These are phyloP conservation scores for Coniochaeta sp. DNA, from an alignment of 2,329 filamentous ascomycete species.

Conservation along the genomic window DNA sequence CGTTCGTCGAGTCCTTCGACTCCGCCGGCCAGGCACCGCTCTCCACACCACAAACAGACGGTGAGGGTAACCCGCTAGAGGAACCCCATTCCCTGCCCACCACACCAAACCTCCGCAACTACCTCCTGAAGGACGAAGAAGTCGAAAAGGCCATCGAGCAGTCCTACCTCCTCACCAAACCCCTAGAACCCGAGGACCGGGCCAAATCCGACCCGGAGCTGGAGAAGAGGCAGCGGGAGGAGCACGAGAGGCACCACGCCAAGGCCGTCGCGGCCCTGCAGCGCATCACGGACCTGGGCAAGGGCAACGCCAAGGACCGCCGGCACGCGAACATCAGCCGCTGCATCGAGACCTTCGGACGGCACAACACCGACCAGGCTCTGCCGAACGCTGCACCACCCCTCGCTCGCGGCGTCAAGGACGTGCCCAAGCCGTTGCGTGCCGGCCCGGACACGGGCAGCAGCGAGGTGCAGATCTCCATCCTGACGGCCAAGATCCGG, in stretches of 20 bases:
- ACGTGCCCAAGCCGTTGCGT: constrained; percentile 41
- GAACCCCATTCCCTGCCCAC: constrained; percentile 37
- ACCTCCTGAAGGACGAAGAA: constrained; percentile 64
- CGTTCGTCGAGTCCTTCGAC: constrained; percentile 79
- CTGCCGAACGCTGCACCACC: constrained; percentile 53
- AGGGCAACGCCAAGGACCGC: constrained; percentile 71
- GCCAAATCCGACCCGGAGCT: constrained; percentile 32
- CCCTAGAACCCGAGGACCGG: constrained; percentile 29
- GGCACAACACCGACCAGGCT: constrained; percentile 74
- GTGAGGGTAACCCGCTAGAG: constrained; percentile 31
- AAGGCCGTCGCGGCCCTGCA: constrained; percentile 69
- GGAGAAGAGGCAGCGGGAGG: constrained; percentile 21
- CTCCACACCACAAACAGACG: constrained; percentile 29
- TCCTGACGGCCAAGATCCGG: constrained; percentile 89
- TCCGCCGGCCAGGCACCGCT: constrained; percentile 44
- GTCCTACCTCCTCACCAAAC: constrained; percentile 62
- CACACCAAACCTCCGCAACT: constrained; percentile 58
- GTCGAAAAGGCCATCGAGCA: constrained; percentile 59
- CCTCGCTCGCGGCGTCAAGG: constrained; percentile 34
- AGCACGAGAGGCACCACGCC: constrained; percentile 51
- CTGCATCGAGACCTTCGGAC: constrained; percentile 81
- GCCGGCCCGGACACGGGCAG: constrained; percentile 91
- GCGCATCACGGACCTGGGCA: constrained; percentile 71
- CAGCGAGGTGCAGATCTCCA: constrained; percentile 94
- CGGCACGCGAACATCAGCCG: constrained; percentile 76